Conservation (phyloP, 78 protist genomes). For the Monosiga brevicollis region DNA sequence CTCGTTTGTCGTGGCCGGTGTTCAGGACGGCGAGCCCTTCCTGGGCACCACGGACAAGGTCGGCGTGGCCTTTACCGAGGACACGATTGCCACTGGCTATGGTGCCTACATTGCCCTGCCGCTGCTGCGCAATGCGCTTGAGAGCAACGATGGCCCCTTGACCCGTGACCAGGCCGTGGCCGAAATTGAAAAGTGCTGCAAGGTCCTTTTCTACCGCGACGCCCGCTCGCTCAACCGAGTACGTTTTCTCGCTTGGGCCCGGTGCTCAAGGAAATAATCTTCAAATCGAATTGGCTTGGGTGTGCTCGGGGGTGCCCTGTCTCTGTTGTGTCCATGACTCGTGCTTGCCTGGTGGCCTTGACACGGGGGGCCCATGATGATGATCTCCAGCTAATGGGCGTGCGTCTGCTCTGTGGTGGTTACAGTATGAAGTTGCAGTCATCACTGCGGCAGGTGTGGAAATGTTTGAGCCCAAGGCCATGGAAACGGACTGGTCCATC, state of each 20-base stretch:
- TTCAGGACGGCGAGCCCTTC: conserved; percentile 38
- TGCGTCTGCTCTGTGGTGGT: neutral
- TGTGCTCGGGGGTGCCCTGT: neutral
- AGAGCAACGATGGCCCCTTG: conserved; percentile 19
- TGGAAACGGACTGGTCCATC: conserved; percentile 48
- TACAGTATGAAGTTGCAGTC: conserved; percentile 22
- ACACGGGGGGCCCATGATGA: neutral
- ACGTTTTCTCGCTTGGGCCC: too few species aligned
- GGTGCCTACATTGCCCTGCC: conserved; percentile 74
- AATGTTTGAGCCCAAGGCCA: conserved; percentile 28
- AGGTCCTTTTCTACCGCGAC: conserved; percentile 83
- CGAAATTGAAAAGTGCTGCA: conserved; percentile 52
- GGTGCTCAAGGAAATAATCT: neutral
- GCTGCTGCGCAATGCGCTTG: neutral
- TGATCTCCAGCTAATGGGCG: neutral
- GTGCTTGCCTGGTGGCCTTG: neutral
- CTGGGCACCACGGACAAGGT: conserved; percentile 28
- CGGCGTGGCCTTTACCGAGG: conserved; percentile 17
- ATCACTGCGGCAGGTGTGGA: conserved; percentile 15
- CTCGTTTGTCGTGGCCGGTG: conserved; percentile 60
- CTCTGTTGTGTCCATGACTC: neutral
- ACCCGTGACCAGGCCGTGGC: conserved; percentile 46
- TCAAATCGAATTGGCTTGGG: neutral
- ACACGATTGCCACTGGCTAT: conserved; percentile 69
- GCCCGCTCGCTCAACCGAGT: conserved; percentile 66